Evolutionary conservation across 176 grass and related monocot genomes (phyloP), one percentile per base, ranked within the genome.

Genomic region (Coix lacrymajobi): DNA sequence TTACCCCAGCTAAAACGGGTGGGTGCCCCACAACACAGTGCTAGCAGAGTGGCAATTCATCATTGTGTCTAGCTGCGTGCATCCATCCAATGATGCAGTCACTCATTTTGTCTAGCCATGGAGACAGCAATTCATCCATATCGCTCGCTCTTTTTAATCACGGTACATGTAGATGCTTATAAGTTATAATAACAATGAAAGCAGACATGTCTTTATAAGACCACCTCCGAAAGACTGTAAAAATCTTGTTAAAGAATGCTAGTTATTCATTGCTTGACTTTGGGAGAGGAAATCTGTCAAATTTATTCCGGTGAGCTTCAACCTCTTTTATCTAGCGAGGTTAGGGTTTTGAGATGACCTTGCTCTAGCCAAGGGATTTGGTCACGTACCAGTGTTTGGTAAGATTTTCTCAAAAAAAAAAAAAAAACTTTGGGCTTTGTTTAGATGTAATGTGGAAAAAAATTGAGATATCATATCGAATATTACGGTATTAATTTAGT

Each of bases 31-130:
- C 12, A 4, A 62, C 28, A 20, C 24, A 8, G 20, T 25, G 41
- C n/a, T n/a, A n/a, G n/a, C 41, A 48, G 45, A 19, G 37, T 41
- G 37, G 12, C 40, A 46, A 15, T 30, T 71, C 13, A 71, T 74
- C 71, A 74, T 74, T 52, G 45, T 74, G 71, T 74, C 45, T 52
- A 44, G 16, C 71, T 73, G 44, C 70, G 43, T 51, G 70, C 70
- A 7, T 73, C 44, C 44, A 51, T 48, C 28, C 44, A 73, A 22
- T 73, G 43, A 51, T 51, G 28, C 43, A 51, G 6, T 73, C 41
- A 30, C 24, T 71, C 67, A 15, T n/a, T n/a, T n/a, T n/a, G n/a
- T 69, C 66, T 45, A 52, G 49, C 17, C 7, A n/a, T n/a, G 51
- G 51, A 22, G 20, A 8, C 1, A 60, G 22, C 54, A 57, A 24